Evolutionary conservation across 352 stramenopile genomes (phyloP), one percentile per base, ranked within the genome.

Genomic region (Globisporangium lucens): DNA sequence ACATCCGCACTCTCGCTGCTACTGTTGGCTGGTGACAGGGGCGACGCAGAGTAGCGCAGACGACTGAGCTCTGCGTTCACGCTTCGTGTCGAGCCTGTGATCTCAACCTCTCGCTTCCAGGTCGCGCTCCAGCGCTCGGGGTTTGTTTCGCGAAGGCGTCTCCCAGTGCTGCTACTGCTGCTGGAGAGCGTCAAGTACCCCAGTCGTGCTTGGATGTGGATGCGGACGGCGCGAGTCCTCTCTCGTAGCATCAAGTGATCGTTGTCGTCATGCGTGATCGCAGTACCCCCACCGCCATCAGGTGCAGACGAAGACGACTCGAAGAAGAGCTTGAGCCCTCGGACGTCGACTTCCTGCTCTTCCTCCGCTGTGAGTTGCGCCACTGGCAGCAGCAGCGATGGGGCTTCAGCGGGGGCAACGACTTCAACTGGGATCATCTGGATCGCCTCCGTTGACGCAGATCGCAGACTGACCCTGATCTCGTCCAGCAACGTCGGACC

Each of bases 361-460:
- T 72, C 61, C 0, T 30, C 36, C 15, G 15, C 67, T 3, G 24
- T n/a, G 56, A 72, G 7, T 3, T 29, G 49, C 8, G 55, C 41
- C 29, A 59, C 27, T 30, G 61, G 49, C 36, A 72, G 35, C 35
- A 61, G 24, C 33, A 72, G 36, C 17, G n/a, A 36, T 13, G 61
- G 67, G 1, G 61, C 55, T 30, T 56, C 56, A n/a, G 33, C 22
- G 12, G 46, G 20, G 2, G 4, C 7, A 33, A 62, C n/a, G 35
- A 72, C 56, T 41, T 68, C 46, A n/a, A 72, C 62, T 8, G 61
- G 55, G 2, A 69, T 46, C 38, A 61, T 17, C 36, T 61, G 20
- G 6, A 46, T 41, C 3, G 56, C 56, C 7, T 59, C 29, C 8
- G 30, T 30, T 9, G 35, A 62, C 0, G 56, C 38, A 4, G 61